Conservation (phyloP, 345 rosid genomes). For the Linum trigynum region DNA sequence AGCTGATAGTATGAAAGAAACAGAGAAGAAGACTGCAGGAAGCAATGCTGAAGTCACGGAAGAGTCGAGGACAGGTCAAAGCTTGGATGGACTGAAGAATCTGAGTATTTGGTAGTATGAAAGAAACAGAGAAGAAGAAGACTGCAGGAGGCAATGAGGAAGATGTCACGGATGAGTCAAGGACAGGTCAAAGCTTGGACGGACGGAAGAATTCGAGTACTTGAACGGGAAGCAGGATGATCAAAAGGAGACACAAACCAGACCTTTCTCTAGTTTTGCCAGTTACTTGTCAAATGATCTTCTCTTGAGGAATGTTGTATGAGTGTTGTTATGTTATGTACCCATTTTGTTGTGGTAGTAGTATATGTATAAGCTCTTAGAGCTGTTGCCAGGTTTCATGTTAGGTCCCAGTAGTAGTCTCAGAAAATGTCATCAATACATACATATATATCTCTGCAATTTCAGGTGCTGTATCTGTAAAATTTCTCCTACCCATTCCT, state of each 20-base stretch:
- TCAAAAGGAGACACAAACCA: neutral
- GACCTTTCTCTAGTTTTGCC: neutral
- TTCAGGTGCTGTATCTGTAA: too few species aligned
- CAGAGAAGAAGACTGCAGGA: constrained; percentile 15
- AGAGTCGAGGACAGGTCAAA: neutral
- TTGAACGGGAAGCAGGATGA: neutral
- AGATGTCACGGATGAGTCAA: too few species aligned
- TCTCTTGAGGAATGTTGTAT: neutral
- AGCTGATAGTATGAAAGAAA: constrained; percentile 22
- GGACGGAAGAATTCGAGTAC: neutral
- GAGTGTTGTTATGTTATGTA: neutral
- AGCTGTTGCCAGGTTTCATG: too few species aligned
- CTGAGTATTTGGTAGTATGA: neutral
- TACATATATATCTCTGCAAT: too few species aligned
- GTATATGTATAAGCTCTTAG: too few species aligned
- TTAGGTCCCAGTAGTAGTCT: too few species aligned
- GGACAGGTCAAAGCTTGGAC: neutral
- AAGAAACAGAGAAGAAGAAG: too few species aligned
- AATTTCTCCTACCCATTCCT: too few species aligned
- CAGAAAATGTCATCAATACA: too few species aligned
- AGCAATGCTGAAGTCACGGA: neutral
- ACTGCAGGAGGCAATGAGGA: too few species aligned
- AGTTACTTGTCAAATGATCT: neutral
- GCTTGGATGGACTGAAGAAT: neutral
- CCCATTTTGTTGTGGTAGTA: too few species aligned